phyloP scores from a whole-genome alignment of 768 basidiomycete species.

The Mycena albidolilacea region DNA sequence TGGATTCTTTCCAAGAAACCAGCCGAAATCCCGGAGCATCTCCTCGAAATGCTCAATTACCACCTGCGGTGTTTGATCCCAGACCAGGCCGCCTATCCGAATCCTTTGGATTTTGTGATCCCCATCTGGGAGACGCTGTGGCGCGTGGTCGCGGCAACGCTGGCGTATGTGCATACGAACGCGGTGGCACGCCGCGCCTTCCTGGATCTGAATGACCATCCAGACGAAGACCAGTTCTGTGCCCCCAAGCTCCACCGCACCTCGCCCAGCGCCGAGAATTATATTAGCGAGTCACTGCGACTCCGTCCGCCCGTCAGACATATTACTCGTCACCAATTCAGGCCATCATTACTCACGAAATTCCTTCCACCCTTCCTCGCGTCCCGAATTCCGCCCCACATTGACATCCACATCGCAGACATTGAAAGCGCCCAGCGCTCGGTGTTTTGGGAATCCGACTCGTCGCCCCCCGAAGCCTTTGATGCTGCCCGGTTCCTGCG shows the following conservation, averaged over 20 bases:
- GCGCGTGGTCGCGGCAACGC: conserved; percentile 66
- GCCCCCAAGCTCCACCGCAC: conserved; percentile 11
- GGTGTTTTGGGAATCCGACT: conserved; percentile 51
- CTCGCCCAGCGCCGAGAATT: conserved; percentile 50
- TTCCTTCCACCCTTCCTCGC: conserved; percentile 30
- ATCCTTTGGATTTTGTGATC: conserved; percentile 67
- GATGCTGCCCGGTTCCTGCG: conserved; percentile 57
- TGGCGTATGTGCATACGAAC: conserved; percentile 55
- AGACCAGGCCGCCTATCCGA: conserved; percentile 47
- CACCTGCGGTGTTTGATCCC: conserved; percentile 60
- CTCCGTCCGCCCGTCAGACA: conserved; percentile 67
- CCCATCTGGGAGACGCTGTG: conserved; percentile 76
- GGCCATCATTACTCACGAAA: conserved; percentile 4
- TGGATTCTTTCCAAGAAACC: neutral
- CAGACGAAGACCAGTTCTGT: conserved; percentile 50
- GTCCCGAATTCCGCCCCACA: neutral
- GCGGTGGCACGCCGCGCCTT: conserved; percentile 48
- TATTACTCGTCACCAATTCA: conserved; percentile 51
- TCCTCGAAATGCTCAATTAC: conserved; percentile 52
- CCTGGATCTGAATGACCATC: conserved; percentile 51
- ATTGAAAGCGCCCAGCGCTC: conserved; percentile 53
- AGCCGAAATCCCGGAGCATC: conserved; percentile 44
- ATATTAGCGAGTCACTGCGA: conserved; percentile 63
- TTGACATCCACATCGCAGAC: conserved; percentile 51
- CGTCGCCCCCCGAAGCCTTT: conserved; percentile 50